Conservation (phyloP, 2,329 filamentous ascomycete species). For the Colletotrichum truncatum region DNA sequence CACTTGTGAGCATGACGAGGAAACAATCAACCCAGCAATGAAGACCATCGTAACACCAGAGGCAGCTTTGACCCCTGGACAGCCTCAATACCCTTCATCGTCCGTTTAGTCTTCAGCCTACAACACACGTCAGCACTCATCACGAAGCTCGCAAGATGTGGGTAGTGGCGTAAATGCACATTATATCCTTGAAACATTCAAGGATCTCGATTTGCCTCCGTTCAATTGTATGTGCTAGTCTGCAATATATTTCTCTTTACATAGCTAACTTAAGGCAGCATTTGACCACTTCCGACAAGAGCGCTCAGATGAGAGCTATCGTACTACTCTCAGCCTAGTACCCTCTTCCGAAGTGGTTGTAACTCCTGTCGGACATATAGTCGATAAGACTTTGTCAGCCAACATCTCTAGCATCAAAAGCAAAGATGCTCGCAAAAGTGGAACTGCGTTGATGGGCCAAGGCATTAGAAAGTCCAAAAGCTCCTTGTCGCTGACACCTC, state of each 20-base stretch:
- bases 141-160: neutral
- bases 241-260: neutral
- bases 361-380: neutral
- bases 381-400: no score
- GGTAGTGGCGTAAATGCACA: neutral
- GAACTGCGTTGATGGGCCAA: no score
- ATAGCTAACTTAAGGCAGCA: neutral
- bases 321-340: constrained; percentile 35
- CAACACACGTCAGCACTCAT: constrained; percentile 5
- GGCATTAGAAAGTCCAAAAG: no score
- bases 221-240: constrained; percentile 40
- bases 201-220: constrained; percentile 46
- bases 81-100: constrained; percentile 14
- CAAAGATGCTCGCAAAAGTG: no score
- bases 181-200: constrained; percentile 37
- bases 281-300: neutral
- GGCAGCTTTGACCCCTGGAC: neutral
- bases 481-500: no score
- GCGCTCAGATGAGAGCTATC: constrained; percentile 37
- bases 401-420: no score
- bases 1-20: no score
- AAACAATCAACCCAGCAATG: no score
- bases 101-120: constrained; percentile 25
- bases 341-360: neutral
- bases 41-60: neutral